Evolutionary conservation across 805 yeast species (phyloP), one percentile per base, ranked within the genome.

Genomic region (Candida palmyrensis): DNA sequence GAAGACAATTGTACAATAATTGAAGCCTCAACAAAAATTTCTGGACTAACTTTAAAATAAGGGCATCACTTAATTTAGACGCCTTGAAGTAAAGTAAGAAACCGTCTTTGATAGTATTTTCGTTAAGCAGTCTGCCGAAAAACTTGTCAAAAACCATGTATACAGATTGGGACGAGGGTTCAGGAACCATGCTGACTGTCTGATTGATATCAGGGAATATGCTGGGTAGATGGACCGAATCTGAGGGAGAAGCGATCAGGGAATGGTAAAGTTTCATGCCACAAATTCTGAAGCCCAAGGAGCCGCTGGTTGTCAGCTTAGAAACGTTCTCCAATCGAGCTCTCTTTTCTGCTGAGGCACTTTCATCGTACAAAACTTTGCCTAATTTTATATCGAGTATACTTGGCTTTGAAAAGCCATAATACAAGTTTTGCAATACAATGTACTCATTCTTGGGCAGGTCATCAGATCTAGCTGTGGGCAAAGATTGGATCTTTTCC

Each of bases 371-470:
- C 23, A 90, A 58, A 7, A 68, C 49, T 5, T 76, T 55, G 0
- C 98, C 98, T 3, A 90, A 63, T 52, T 90, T 90, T 29, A 90
- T 74, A 53, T 90, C 98, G 41, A 90, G 48, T 2, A 92, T 70
- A 35, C 82, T 73, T 0, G 97, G 97, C 29, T 62, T 57, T 3
- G 31, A 49, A 49, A 68, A 83, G 1, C 86, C 86, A 35, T 70
- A 51, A 18, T 82, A 59, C 3, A 81, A 51, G 53, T 90, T 92
- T 45, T 79, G 79, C 21, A 92, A 59, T 6, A 90, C 92, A 2
- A 89, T 45, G 36, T 68, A 79, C 32, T 55, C 53, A 16, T 43
- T 41, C 11, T 39, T 47, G 3, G 43, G n/a, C n/a, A n/a, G n/a
- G 10, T 12, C 24, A 19, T 31, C 34, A 9, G 23, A 21, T 21